These are phyloP conservation scores for Backusella circina DNA, from an alignment of 192 early-diverging fungal species.

Conservation along the genomic window DNA sequence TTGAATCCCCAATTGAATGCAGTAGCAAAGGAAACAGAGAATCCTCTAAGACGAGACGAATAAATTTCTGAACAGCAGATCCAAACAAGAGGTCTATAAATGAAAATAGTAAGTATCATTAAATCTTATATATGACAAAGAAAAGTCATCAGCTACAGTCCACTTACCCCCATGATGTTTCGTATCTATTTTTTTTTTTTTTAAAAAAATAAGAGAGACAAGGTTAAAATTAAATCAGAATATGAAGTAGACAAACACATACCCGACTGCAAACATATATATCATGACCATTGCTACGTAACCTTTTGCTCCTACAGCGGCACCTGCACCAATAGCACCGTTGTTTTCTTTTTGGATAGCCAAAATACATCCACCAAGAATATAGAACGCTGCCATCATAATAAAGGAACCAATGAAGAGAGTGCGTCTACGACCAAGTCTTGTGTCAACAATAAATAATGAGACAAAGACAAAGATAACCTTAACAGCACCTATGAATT, in stretches of 20 bases:
- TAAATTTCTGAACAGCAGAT: constrained; percentile 75
- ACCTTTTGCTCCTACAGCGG: constrained; percentile 15
- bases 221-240: not conserved
- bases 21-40: constrained; percentile 61
- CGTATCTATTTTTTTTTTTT: not conserved
- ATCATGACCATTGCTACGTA: constrained; percentile 25
- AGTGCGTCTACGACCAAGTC: constrained; percentile 30
- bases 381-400: constrained; percentile 27
- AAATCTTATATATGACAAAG: too few relatives aligned
- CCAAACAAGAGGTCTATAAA: constrained; percentile 71
- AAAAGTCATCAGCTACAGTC: too few relatives aligned
- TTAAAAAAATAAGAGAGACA: not conserved
- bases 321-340: not conserved
- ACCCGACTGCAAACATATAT: constrained; percentile 24
- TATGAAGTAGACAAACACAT: not conserved
- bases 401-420: constrained; percentile 27
- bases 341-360: constrained; percentile 15
- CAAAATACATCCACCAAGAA: constrained; percentile 21
- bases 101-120: too few relatives aligned
- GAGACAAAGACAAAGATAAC: constrained; percentile 45
- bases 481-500: constrained; percentile 37
- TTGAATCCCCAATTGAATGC: constrained; percentile 69
- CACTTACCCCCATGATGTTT: constrained; percentile 42
- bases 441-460: constrained; percentile 33
- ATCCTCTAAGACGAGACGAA: constrained; percentile 63